These are phyloP conservation scores for Talaromyces stipitatus DNA, from an alignment of 495 filamentous ascomycete species.

Conservation along the genomic window DNA sequence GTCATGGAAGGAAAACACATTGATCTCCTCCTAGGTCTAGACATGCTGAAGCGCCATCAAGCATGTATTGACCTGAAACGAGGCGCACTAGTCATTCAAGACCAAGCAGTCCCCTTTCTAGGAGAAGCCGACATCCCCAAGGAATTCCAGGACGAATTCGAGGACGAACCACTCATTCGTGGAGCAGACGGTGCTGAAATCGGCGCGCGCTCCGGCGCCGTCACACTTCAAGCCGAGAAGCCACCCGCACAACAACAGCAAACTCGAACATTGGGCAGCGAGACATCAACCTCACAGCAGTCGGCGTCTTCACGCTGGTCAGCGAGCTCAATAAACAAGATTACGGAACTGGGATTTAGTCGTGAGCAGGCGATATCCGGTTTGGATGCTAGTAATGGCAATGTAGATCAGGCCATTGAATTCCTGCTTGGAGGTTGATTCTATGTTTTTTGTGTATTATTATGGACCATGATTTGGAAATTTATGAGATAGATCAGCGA, in stretches of 20 bases:
- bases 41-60: constrained; percentile 94
- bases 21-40: constrained; percentile 87
- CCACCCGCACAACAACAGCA: constrained; percentile 10
- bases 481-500: neutral
- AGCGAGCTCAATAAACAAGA: constrained; percentile 44
- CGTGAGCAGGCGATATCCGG: constrained; percentile 72
- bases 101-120: constrained; percentile 79
- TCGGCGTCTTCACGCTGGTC: constrained; percentile 29
- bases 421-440: constrained; percentile 53
- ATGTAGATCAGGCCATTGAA: constrained; percentile 79
- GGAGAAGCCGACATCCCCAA: constrained; percentile 91
- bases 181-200: constrained; percentile 82
- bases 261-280: constrained; percentile 3
- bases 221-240: constrained; percentile 51
- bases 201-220: constrained; percentile 75
- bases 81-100: constrained; percentile 77
- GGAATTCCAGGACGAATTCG: constrained; percentile 55
- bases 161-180: constrained; percentile 75
- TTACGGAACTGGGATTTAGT: constrained; percentile 73
- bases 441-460: constrained; percentile 14
- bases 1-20: constrained; percentile 99
- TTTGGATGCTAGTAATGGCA: constrained; percentile 72
- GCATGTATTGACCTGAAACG: constrained; percentile 81
- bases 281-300: neutral
- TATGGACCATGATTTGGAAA: constrained; percentile 5